Evolutionary conservation across 148 eudicot genomes (phyloP).

Genomic region (Cornus florida): DNA sequence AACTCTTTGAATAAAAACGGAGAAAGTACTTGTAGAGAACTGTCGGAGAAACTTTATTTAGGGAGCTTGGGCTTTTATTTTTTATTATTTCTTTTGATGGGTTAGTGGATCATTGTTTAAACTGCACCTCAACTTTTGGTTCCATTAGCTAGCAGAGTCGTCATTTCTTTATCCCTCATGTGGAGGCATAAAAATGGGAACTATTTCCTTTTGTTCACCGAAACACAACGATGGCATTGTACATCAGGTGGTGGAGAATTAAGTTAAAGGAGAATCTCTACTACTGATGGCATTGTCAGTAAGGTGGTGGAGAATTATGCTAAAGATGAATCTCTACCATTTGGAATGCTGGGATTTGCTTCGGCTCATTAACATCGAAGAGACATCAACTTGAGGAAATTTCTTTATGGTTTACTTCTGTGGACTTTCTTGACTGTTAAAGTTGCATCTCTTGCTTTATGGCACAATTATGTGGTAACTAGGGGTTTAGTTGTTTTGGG

Average conservation of each 20-base stretch:
- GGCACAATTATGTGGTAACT: not conserved
- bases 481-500: not conserved
- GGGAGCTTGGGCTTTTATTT: conserved; percentile 36
- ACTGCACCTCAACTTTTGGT: conserved; percentile 22
- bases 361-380: too few species aligned
- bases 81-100: conserved; percentile 20
- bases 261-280: conserved; percentile 12
- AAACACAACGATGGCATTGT: conserved; percentile 16
- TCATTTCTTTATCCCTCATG: conserved; percentile 20
- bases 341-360: too few species aligned
- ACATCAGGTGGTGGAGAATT: conserved; percentile 20
- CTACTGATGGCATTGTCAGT: conserved; percentile 11
- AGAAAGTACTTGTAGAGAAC: conserved; percentile 30
- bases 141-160: conserved; percentile 9
- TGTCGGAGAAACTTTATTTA: conserved; percentile 29
- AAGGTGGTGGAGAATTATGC: not conserved
- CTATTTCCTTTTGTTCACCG: conserved; percentile 15
- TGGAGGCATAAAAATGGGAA: conserved; percentile 21
- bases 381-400: conserved; percentile 9
- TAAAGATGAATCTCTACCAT: too few species aligned
- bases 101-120: conserved; percentile 22
- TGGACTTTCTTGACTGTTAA: not conserved
- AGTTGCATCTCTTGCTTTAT: not conserved
- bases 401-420: not conserved
- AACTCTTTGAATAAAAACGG: conserved; percentile 22